These are phyloP conservation scores for Pyrenophora teres DNA, from an alignment of 2,329 filamentous ascomycete genomes.

Conservation along the genomic window DNA sequence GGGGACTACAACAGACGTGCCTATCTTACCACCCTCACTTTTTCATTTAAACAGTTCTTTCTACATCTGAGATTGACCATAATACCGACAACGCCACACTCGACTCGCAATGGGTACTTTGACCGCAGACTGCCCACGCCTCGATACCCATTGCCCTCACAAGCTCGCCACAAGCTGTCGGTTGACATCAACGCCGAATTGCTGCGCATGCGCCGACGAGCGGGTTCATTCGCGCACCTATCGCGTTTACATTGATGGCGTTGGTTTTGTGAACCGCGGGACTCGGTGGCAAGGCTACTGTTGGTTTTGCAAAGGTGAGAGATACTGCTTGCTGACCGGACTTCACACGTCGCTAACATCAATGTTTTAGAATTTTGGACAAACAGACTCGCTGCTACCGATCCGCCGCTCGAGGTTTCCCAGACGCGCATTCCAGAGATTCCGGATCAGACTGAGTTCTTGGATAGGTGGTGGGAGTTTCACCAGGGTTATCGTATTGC, in stretches of 20 bases:
- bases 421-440: slow-evolving; percentile 54
- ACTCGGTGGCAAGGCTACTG: slow-evolving; percentile 58
- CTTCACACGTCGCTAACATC: no score
- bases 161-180: slow-evolving; percentile 51
- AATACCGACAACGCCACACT: neutral
- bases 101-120: slow-evolving; percentile 44
- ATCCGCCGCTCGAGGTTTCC: slow-evolving; percentile 47
- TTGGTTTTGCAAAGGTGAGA: slow-evolving; percentile 55
- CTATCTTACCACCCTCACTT: no score
- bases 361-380: slow-evolving; percentile 53
- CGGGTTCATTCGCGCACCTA: slow-evolving; percentile 51
- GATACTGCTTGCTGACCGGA: no score
- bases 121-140: slow-evolving; percentile 44
- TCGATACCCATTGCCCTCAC: slow-evolving; percentile 47
- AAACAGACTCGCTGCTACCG: slow-evolving; percentile 50
- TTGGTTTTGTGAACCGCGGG: slow-evolving; percentile 56
- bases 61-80: no score
- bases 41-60: no score
- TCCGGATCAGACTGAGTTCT: slow-evolving; percentile 54
- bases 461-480: slow-evolving; percentile 56
- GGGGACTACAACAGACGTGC: no score
- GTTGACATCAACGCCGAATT: slow-evolving; percentile 47
- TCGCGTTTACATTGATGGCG: slow-evolving; percentile 55
- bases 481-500: slow-evolving; percentile 53
- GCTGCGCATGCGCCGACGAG: slow-evolving; percentile 50